These are phyloP conservation scores for Calonectria hongkongensis DNA, from an alignment of 2,329 filamentous ascomycete species.

Conservation along the genomic window DNA sequence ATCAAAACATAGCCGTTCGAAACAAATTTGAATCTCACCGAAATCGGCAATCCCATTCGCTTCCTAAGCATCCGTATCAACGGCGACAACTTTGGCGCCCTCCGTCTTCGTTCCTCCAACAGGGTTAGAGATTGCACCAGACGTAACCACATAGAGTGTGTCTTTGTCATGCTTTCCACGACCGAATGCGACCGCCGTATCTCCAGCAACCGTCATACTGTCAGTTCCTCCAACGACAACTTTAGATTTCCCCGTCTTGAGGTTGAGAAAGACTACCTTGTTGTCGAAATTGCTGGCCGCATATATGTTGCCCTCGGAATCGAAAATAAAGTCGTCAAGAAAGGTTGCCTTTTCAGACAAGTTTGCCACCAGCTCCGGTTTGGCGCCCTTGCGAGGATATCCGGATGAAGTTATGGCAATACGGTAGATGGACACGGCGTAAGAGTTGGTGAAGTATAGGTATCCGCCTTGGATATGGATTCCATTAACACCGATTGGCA, in stretches of 20 bases:
- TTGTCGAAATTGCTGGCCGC: slow-evolving; percentile 49
- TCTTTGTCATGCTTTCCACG: slow-evolving; percentile 38
- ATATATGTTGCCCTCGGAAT: slow-evolving; percentile 47
- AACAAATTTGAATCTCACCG: background rate
- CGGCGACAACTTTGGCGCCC: slow-evolving; percentile 49
- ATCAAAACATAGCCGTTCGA: background rate
- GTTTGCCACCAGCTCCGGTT: slow-evolving; percentile 46
- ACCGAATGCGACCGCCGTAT: slow-evolving; percentile 47
- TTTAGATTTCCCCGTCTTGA: slow-evolving; percentile 38
- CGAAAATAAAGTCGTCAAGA: slow-evolving; percentile 52
- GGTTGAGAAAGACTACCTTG: slow-evolving; percentile 44
- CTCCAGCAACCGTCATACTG: slow-evolving; percentile 48
- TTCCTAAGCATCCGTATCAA: slow-evolving; percentile 23
- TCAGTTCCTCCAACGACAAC: slow-evolving; percentile 41
- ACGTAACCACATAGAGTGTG: slow-evolving; percentile 43
- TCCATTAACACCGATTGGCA: slow-evolving; percentile 48
- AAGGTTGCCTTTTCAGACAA: slow-evolving; percentile 39
- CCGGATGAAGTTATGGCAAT: slow-evolving; percentile 43
- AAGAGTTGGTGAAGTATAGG: slow-evolving; percentile 47
- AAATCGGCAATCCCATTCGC: background rate
- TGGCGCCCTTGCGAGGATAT: slow-evolving; percentile 39
- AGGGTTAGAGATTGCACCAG: slow-evolving; percentile 43
- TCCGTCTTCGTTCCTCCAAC: slow-evolving; percentile 45
- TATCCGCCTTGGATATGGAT: slow-evolving; percentile 40
- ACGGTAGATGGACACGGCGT: slow-evolving; percentile 42